Evolutionary conservation across 495 filamentous ascomycete species (phyloP), one percentile per base, ranked within the genome.

Genomic region (Penicillium alfredii): DNA sequence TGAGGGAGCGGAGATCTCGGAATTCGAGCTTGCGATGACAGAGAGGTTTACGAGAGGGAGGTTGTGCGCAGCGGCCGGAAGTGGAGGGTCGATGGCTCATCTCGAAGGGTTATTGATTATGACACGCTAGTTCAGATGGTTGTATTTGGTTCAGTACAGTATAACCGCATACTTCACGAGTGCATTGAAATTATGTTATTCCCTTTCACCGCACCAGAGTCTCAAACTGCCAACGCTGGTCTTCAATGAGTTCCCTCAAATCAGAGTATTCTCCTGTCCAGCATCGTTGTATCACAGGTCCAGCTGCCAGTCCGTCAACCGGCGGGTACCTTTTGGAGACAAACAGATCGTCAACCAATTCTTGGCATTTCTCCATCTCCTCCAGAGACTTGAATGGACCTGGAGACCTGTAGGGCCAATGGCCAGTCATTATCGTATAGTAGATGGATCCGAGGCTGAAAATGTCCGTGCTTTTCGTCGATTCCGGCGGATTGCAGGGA

Each of bases 361-460:
- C 38, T 26, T 30, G 0, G 27, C 47, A 50, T 14, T 32, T 25
- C 5, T 16, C 23, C 33, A 12, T 43, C 38, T 51, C 44, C n/a
- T 28, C 39, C 3, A 44, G 0, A 12, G 48, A 44, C 16, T 30
- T 28, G 32, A 52, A 52, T 23, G 45, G 48, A 1, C 48, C 48
- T 13, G 30, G 48, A 40, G 48, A 28, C 18, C 30, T 56, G 23
- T 58, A 56, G 7, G 55, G 52, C 55, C 53, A 58, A 41, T 56
- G 38, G 11, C 53, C 45, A 18, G 55, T 56, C 53, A 56, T 45
- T 26, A 50, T 58, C 19, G 49, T 58, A 34, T 56, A 58, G 34
- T 44, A 44, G 9, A 56, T 31, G 1, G 55, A 56, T 15, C 55
- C 52, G 14, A 56, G 55, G 22, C 55, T 52, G 23, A 58, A 56